phyloP scores from a whole-genome alignment of 352 stramenopile genomes.

The Phytophthora macrochlamydospora region DNA sequence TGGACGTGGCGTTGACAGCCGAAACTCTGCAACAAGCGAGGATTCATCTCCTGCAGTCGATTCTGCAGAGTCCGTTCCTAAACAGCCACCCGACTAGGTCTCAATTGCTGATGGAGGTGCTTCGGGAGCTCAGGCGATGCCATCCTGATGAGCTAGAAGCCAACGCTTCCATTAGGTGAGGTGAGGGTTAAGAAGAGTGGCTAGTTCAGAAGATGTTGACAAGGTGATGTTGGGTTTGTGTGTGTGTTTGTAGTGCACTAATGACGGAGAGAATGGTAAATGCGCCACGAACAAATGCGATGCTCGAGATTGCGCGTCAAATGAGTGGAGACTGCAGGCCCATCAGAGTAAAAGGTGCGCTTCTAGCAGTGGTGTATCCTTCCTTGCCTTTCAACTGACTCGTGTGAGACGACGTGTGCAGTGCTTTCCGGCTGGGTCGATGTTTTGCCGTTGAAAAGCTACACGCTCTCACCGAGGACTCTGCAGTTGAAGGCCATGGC shows the following conservation, averaged over 20 bases:
- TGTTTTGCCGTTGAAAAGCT: constrained; percentile 43
- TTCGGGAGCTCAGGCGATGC: constrained; percentile 31
- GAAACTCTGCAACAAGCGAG: constrained; percentile 24
- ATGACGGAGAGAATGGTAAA: constrained; percentile 29
- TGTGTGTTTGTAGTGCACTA: constrained; percentile 24
- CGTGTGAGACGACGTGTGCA: constrained; percentile 11
- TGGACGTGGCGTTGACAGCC: constrained; percentile 16
- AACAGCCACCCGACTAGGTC: constrained; percentile 48
- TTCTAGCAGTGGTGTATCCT: not conserved
- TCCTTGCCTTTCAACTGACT: not conserved
- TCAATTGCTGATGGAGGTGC: constrained; percentile 37
- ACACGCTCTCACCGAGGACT: constrained; percentile 40
- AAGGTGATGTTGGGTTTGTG: constrained; percentile 1
- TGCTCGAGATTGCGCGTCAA: constrained; percentile 41
- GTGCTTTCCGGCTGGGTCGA: constrained; percentile 35
- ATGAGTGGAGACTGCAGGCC: constrained; percentile 34
- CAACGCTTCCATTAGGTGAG: constrained; percentile 17
- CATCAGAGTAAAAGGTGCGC: constrained; percentile 45
- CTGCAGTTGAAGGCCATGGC: constrained; percentile 42
- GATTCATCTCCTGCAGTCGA: constrained; percentile 43
- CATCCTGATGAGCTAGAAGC: constrained; percentile 14
- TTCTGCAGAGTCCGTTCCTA: constrained; percentile 61
- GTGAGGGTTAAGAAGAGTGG: not conserved
- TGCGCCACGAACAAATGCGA: constrained; percentile 21
- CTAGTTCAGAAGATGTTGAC: not conserved